A percentile compares a stretch with the other conserved stretches of the same genome.
These are phyloP conservation scores for Aspergillus asperescens DNA, from an alignment of 495 filamentous ascomycete genomes.

Conservation along the genomic window DNA sequence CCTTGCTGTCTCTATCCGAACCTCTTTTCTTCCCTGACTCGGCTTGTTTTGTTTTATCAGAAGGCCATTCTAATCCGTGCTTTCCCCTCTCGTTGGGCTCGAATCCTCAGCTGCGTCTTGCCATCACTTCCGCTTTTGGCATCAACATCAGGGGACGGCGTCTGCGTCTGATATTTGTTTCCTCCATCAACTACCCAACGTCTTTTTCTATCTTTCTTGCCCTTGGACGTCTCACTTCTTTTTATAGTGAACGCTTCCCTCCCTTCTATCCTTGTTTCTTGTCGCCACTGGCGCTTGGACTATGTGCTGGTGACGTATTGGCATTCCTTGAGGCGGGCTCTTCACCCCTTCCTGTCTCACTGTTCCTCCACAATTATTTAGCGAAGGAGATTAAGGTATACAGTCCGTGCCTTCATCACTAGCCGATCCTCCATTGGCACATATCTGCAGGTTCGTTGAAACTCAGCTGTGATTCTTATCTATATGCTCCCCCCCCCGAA, in stretches of 20 bases:
- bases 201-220: conserved; percentile 6
- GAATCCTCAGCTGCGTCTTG: not conserved
- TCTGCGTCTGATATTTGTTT: not conserved
- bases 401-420: conserved; percentile 8
- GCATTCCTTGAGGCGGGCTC: conserved; percentile 28
- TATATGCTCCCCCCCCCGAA: not conserved
- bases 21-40: conserved; percentile 9
- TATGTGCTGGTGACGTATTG: conserved; percentile 29
- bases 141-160: not conserved
- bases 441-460: conserved; percentile 14
- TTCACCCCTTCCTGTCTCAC: conserved; percentile 19
- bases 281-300: conserved; percentile 7
- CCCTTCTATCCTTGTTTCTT: not conserved
- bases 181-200: not conserved
- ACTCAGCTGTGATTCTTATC: conserved; percentile 1
- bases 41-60: conserved; percentile 15
- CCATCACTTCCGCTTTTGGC: not conserved
- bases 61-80: not conserved
- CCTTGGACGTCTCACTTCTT: too few relatives aligned
- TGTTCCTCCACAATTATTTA: conserved; percentile 8
- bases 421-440: conserved; percentile 9
- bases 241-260: not conserved
- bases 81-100: conserved; percentile 1
- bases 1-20: conserved; percentile 13
- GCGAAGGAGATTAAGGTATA: conserved; percentile 5